Base-by-base conservation (phyloP, 768 basidiomycete species). In the Hygrophorus pudorinus region DNA sequence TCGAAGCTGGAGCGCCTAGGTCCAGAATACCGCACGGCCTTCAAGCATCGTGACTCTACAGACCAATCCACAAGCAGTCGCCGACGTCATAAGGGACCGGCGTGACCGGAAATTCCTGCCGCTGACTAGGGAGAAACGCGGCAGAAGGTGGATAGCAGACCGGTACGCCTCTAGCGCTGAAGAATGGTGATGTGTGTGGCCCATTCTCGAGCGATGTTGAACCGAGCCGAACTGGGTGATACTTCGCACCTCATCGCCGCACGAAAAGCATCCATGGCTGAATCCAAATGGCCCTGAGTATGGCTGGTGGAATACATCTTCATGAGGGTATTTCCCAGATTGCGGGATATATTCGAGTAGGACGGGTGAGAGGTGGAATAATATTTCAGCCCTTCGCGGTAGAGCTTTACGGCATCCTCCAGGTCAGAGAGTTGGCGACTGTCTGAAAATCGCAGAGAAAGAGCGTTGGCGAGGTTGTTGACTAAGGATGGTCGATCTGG, bases 1-100 rank as follows among this genome's bases (percentile, higher is more conserved):
- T 24, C 38, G 38, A 24, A 38, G 38, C 38, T 38, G 38, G 14
- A 38, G 18, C 13, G 38, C 38, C 38, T 38, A 18, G 38, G 38
- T 3, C 38, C 38, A 38, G 18, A 38, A 17, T 13, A 34, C 17
- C 17, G 33, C 13, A 5, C 14, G 13, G 21, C 14, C 14, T 38
- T 38, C 38, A 38, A 38, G 14, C 12, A 24, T 12, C 21, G 12
- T 38, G 38, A 17, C 18, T 12, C 12, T 12, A 5, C 21, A 5
- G 38, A 12, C 21, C 12, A 12, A 38, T 38, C 13, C n/a, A 38
- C 38, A 13, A 38, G 14, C 38, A 38, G 21, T 24, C 18, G 14
- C 38, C 14, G 38, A 38, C 17, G 36, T 38, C 38, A 38, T 14
- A 17, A 18, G 12, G 14, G 14, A 13, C 18, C 21, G 38, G 21